A percentile compares a stretch with the other conserved stretches of the same genome.
Conservation (phyloP, 805 yeast species). For the Hanseniaspora valbyensis region DNA sequence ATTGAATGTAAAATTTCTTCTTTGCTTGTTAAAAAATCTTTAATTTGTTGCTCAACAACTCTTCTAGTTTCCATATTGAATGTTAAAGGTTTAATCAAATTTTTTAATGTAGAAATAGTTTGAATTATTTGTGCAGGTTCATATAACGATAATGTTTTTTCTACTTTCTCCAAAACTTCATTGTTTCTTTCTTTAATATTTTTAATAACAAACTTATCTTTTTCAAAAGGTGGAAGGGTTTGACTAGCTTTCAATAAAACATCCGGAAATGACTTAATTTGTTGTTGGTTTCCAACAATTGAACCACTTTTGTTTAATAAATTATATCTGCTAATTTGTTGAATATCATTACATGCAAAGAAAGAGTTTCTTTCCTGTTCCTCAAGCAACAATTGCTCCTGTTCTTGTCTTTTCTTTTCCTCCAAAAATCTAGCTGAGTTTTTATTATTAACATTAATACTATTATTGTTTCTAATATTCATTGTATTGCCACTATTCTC, state of each 20-base stretch:
- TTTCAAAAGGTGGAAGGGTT: slow-evolving; percentile 40
- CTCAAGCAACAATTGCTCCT: slow-evolving; percentile 9
- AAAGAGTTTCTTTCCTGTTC: slow-evolving; percentile 14
- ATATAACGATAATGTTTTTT: slow-evolving; percentile 32
- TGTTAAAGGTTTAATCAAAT: slow-evolving; percentile 29
- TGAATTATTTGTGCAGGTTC: slow-evolving; percentile 66
- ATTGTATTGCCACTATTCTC: neutral
- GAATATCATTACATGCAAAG: slow-evolving; percentile 10
- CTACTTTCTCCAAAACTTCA: slow-evolving; percentile 48
- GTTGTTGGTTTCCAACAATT: slow-evolving; percentile 3
- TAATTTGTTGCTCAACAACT: slow-evolving; percentile 35
- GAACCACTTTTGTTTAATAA: neutral
- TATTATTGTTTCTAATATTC: neutral
- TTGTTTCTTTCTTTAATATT: slow-evolving; percentile 31
- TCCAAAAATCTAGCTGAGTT: slow-evolving; percentile 6
- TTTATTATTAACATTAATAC: neutral
- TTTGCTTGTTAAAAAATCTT: slow-evolving; percentile 42
- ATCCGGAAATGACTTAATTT: slow-evolving; percentile 34
- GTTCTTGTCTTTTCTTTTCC: slow-evolving; percentile 9
- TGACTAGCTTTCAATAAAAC: slow-evolving; percentile 44
- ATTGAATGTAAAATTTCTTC: slow-evolving; percentile 52
- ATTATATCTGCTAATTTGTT: slow-evolving; percentile 13
- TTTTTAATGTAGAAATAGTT: slow-evolving; percentile 54
- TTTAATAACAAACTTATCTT: slow-evolving; percentile 34
- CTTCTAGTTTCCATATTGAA: slow-evolving; percentile 12